Evolutionary conservation across 768 basidiomycete genomes (phyloP), one percentile per base, ranked within the genome.

Genomic region (Pleurotus citrinopileatus): DNA sequence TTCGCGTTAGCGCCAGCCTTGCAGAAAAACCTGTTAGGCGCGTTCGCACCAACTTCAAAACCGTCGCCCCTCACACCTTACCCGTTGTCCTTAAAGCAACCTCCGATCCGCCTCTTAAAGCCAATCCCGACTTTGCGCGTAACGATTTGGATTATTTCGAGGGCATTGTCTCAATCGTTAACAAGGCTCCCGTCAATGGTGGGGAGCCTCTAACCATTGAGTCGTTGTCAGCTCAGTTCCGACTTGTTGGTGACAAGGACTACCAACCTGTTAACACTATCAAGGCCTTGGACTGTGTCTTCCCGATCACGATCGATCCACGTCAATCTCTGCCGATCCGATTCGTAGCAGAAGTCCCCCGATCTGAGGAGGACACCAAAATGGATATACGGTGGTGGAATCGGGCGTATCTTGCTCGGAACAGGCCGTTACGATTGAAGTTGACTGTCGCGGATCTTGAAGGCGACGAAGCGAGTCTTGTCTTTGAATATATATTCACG

Each of bases 1-100:
- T 71, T 37, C 66, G 70, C 2, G 55, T 71, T 38, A 65, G 68
- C 13, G 69, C 71, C 19, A 67, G 61, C n/a, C 57, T 74, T 12
- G 65, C 55, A 17, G 70, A 72, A 47, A 60, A 57, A 8, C 66
- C 61, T 34, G 46, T 63, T 20, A 69, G 73, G 5, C 54, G 62
- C 19, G 59, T 61, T 7, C 71, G 70, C 20, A 73, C 67, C 23
- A 67, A 73, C 38, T 75, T 75, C 63, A 73, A 72, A 55, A 72
- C 72, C 2, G 57, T 64, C 13, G 66, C 66, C 3, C 58, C 69
- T 2, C 60, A 67, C 1, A 45, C 58, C 8, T 57, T 73, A 12
- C 67, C 66, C 19, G 62, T 72, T 25, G 64, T 73, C 38, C 60
- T 75, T 23, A 72, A 70, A 57, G 38, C 58, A 1, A 60, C 63